Evolutionary conservation across 73 alveolate genomes (phyloP).

Genomic region (Tetrahymena elliotti): DNA sequence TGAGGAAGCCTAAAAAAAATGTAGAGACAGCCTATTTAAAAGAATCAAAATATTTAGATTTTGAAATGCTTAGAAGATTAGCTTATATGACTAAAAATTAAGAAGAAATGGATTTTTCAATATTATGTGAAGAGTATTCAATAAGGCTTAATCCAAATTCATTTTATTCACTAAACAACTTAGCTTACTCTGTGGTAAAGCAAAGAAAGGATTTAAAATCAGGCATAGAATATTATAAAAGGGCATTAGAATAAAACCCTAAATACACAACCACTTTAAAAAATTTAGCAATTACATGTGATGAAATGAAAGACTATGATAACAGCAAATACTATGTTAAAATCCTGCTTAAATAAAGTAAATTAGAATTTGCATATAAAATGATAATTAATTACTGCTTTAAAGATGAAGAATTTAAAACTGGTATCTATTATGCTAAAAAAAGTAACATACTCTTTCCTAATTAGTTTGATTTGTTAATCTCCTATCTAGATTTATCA

Average conservation of each 20-base stretch:
- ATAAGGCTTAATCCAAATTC: not conserved
- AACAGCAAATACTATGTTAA: not conserved
- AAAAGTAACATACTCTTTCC: not conserved
- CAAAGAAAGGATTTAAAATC: not conserved
- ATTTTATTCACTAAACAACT: not conserved
- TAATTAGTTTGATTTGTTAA: not conserved
- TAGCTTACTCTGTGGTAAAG: not conserved
- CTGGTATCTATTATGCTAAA: not conserved
- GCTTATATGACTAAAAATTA: not conserved
- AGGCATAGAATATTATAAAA: not conserved
- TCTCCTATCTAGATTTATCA: not conserved
- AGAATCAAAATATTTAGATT: not conserved
- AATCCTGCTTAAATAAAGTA: not conserved
- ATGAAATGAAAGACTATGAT: not conserved
- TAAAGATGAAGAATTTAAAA: not conserved
- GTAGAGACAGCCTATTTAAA: not conserved
- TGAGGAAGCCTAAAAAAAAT: not conserved
- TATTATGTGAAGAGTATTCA: not conserved
- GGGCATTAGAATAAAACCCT: not conserved
- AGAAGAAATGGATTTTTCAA: not conserved
- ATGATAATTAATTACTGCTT: not conserved
- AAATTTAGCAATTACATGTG: not conserved
- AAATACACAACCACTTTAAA: not conserved
- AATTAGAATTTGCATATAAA: not conserved
- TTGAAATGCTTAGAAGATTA: not conserved